Evolutionary conservation across 768 basidiomycete genomes (phyloP), one percentile per base, ranked within the genome.

Genomic region (Termitomyces titanicus): DNA sequence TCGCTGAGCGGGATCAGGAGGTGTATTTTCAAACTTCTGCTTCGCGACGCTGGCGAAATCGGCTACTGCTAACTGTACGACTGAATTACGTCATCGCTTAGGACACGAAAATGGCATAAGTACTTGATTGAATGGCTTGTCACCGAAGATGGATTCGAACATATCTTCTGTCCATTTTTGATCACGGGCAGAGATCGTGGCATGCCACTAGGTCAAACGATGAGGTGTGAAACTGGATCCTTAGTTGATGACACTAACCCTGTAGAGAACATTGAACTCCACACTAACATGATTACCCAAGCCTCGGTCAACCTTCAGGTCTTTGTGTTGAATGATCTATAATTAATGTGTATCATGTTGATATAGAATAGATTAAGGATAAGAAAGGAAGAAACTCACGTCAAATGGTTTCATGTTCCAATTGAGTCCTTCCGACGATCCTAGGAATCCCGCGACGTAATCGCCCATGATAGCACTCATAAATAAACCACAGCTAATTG

Each of bases 211-310:
- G 7, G 24, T 10, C 42, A 44, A 29, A 20, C 47, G 15, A 42
- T 39, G n/a, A 47, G 44, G 18, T 20, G 37, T 12, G 29, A 18
- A 7, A 34, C 12, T 37, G 31, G 1, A 5, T 11, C 31, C 10
- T 33, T 27, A 13, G 48, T 12, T 18, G 27, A 33, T 17, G 8
- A 13, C 3, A 61, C 68, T 25, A 58, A 74, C 76, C 39, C 76
- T 49, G 65, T 79, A 79, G 2, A 79, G 63, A 15, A 77, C 53
- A 46, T 75, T 88, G 72, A 89, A 89, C 61, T 90, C 88, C 34
- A 86, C 73, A 20, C 84, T 86, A 58, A 78, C 77, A 51, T 80
- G 79, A 58, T 88, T 88, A 15, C 88, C 88, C 49, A 75, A 67
- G 12, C 86, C 88, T 11, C 83, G 75, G 0, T 59, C 62, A 6